Evolutionary conservation across 2,329 filamentous ascomycete species (phyloP), one percentile per base, ranked within the genome.

Genomic region (Scedosporium apiospermum): DNA sequence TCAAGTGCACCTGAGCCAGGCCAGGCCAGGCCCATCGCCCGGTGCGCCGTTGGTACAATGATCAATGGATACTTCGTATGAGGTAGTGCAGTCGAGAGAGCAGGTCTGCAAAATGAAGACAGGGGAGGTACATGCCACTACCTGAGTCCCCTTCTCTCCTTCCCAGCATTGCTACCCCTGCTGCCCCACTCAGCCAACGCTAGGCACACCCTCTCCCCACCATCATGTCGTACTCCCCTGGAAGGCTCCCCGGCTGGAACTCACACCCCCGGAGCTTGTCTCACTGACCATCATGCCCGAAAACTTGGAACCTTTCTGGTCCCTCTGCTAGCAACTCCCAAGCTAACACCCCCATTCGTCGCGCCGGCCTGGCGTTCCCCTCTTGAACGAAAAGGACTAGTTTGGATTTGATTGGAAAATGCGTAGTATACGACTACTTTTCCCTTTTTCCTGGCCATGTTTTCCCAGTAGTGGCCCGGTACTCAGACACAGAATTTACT

Each of bases 241-340:
- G 51, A 55, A 27, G 18, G 18, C 23, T 55, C 21, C 51, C 51
- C 6, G 51, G 51, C 51, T 55, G 51, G 23, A 55, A 23, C 16
- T 18, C 44, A 23, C 51, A 55, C 51, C 51, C 51, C 51, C 51
- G 51, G 51, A 55, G 51, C 51, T 55, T 23, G 51, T 55, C 51
- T 14, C 51, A 18, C 51, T 27, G 55, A 58, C 55, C 34, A 27
- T 38, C 34, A 58, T 38, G 55, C 55, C 55, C 55, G 55, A 58
- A 58, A 58, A 58, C 55, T 58, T 58, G 55, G 55, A 58, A 58
- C 55, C 55, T 27, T 58, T 58, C 51, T 55, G 23, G 51, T 55
- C 51, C 51, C 51, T 55, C 51, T 23, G 21, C 23, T 55, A 55
- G 21, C 21, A 55, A 55, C 51, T 27, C 18, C 27, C 51, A 16